Conservation (phyloP, 208 protist species). For the Crithidia fasciculata region DNA sequence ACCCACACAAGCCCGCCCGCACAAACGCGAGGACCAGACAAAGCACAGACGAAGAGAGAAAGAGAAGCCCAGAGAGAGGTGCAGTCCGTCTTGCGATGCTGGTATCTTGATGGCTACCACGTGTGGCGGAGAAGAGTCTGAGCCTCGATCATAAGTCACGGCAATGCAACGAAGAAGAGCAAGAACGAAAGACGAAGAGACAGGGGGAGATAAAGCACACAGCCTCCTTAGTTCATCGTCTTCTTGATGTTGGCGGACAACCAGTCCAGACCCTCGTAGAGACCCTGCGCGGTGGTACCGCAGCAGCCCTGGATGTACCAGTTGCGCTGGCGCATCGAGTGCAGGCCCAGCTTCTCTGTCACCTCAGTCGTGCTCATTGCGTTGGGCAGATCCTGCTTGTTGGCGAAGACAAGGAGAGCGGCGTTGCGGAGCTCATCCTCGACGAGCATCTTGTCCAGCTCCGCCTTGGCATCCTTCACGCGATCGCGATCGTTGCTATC, state of each 20-base stretch:
- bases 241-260: slow-evolving; percentile 89
- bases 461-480: slow-evolving; percentile 87
- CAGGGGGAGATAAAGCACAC: too few species aligned
- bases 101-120: too few species aligned
- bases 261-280: slow-evolving; percentile 95
- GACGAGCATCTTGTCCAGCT: slow-evolving; percentile 96
- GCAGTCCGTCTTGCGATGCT: not conserved
- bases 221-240: slow-evolving; percentile 51
- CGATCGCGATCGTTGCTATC: slow-evolving; percentile 96
- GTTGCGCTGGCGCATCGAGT: slow-evolving; percentile 91
- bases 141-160: too few species aligned
- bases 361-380: slow-evolving; percentile 97
- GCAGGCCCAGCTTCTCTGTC: slow-evolving; percentile 95
- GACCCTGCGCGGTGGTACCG: slow-evolving; percentile 90
- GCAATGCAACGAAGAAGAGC: not conserved
- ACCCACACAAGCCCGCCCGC: too few species aligned
- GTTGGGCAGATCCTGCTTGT: slow-evolving; percentile 99
- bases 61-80: not conserved
- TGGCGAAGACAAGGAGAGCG: slow-evolving; percentile 98
- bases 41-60: slow-evolving; percentile 7
- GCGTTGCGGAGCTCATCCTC: slow-evolving; percentile 98
- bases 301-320: slow-evolving; percentile 95
- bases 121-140: too few species aligned
- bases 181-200: not conserved
- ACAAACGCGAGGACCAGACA: not conserved